These are phyloP conservation scores for Smallanthus sonchifolius DNA, from an alignment of 129 eudicot genomes.

Conservation along the genomic window DNA sequence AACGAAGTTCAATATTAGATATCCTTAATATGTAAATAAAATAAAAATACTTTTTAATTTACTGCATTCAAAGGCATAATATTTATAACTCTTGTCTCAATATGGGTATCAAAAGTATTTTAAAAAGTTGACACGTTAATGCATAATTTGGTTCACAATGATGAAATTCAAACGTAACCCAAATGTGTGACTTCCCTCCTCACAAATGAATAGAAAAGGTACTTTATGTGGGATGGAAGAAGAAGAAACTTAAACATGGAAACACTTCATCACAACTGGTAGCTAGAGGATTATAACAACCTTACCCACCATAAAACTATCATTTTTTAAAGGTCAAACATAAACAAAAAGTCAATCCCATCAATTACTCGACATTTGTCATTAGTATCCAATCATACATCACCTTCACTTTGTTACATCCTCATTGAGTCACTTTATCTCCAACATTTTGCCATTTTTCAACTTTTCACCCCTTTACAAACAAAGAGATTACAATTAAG, in stretches of 20 bases:
- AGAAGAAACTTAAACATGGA: constrained; percentile 31
- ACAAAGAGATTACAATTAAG: constrained; percentile 14
- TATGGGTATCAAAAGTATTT: constrained; percentile 16
- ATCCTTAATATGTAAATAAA: neutral
- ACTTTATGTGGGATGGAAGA: constrained; percentile 21
- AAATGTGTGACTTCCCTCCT: constrained; percentile 9
- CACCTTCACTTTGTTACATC: constrained; percentile 17
- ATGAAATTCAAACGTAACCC: constrained; percentile 31
- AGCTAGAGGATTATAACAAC: constrained; percentile 60
- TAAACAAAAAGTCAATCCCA: constrained; percentile 43
- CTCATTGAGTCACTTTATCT: constrained; percentile 15
- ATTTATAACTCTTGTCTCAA: constrained; percentile 21
- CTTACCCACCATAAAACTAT: constrained; percentile 45
- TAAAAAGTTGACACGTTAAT: constrained; percentile 29
- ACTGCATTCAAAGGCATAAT: neutral
- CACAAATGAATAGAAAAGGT: constrained; percentile 21
- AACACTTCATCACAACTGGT: constrained; percentile 47
- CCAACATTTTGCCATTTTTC: constrained; percentile 22
- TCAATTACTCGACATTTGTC: constrained; percentile 38
- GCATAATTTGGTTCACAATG: constrained; percentile 19
- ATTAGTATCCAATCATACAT: constrained; percentile 1
- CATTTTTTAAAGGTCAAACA: constrained; percentile 25
- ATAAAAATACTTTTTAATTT: neutral
- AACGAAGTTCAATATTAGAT: neutral
- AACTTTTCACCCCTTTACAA: constrained; percentile 30